phyloP scores from a whole-genome alignment of 1,139 yeast genomes.

The Scheffersomyces segobiensis region DNA sequence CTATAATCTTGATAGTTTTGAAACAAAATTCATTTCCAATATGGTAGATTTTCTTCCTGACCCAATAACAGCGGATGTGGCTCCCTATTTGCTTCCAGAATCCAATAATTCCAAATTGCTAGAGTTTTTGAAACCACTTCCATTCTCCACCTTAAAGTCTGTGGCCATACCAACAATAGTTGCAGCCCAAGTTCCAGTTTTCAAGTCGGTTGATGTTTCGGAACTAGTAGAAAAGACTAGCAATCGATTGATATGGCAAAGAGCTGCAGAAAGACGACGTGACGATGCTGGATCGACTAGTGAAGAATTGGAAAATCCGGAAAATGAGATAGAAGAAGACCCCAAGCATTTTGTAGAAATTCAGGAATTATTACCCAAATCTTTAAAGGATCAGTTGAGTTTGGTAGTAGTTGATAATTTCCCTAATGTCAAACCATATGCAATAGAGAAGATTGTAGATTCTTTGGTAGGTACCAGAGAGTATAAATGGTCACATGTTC shows the following conservation, averaged over 20 bases:
- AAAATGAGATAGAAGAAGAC: slow-evolving; percentile 6
- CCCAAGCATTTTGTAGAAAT: slow-evolving; percentile 20
- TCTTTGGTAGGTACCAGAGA: slow-evolving; percentile 4
- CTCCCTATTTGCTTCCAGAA: slow-evolving; percentile 18
- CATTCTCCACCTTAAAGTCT: slow-evolving; percentile 11
- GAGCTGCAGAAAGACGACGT: background rate
- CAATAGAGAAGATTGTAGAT: slow-evolving; percentile 30
- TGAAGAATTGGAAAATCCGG: slow-evolving; percentile 13
- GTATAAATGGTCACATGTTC: slow-evolving; percentile 30
- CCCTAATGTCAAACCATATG: slow-evolving; percentile 28
- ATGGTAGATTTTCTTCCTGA: background rate
- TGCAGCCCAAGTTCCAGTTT: slow-evolving; percentile 19
- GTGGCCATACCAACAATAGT: background rate
- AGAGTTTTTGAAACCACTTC: background rate
- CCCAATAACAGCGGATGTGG: slow-evolving; percentile 2
- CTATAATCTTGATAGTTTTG: no score
- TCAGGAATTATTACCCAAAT: slow-evolving; percentile 27
- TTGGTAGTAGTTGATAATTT: slow-evolving; percentile 36
- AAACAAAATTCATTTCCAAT: background rate
- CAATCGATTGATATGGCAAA: slow-evolving; percentile 16
- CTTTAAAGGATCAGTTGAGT: slow-evolving; percentile 38
- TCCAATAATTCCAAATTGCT: slow-evolving; percentile 12
- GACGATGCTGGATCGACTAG: slow-evolving; percentile 8
- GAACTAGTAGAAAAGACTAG: slow-evolving; percentile 23
- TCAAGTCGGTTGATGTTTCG: slow-evolving; percentile 23